These are phyloP conservation scores for Diaporthe sp. DNA, from an alignment of 2,329 filamentous ascomycete genomes.

Conservation along the genomic window DNA sequence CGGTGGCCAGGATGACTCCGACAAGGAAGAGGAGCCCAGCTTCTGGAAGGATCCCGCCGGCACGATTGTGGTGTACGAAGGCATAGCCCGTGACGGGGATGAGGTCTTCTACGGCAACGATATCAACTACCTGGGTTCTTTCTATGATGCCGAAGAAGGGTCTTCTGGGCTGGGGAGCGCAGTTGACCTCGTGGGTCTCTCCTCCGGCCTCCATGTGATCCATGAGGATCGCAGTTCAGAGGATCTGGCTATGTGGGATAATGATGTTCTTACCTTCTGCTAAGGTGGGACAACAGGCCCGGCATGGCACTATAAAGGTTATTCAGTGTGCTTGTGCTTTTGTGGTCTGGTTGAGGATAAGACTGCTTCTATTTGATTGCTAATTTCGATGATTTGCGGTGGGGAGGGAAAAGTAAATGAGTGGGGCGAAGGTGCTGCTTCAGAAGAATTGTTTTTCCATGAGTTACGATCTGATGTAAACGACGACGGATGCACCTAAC, in stretches of 20 bases:
- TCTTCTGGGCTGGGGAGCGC: conserved; percentile 27
- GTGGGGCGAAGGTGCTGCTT: not conserved
- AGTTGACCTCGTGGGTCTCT: conserved; percentile 12
- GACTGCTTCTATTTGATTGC: not conserved
- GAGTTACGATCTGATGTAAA: not conserved
- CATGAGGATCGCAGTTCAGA: conserved; percentile 26
- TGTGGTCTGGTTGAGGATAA: not conserved
- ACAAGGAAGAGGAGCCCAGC: not conserved
- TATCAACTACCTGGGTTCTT: conserved; percentile 35
- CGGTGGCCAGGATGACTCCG: not conserved
- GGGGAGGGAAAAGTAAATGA: not conserved
- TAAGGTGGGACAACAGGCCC: not conserved
- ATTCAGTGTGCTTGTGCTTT: not conserved
- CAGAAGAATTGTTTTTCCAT: not conserved
- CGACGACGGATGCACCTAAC: not conserved
- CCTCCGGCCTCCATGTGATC: conserved; percentile 21
- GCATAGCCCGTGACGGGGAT: conserved; percentile 25
- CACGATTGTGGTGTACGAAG: conserved; percentile 34
- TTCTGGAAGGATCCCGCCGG: conserved; percentile 33
- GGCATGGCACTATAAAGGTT: too few relatives aligned
- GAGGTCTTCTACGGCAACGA: conserved; percentile 31
- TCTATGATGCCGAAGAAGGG: conserved; percentile 26
- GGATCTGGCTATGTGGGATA: conserved; percentile 30
- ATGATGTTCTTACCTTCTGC: conserved; percentile 2
- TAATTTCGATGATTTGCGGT: not conserved